Conservation (phyloP, 257 asterid species). For the Solanum chiquidenum region DNA sequence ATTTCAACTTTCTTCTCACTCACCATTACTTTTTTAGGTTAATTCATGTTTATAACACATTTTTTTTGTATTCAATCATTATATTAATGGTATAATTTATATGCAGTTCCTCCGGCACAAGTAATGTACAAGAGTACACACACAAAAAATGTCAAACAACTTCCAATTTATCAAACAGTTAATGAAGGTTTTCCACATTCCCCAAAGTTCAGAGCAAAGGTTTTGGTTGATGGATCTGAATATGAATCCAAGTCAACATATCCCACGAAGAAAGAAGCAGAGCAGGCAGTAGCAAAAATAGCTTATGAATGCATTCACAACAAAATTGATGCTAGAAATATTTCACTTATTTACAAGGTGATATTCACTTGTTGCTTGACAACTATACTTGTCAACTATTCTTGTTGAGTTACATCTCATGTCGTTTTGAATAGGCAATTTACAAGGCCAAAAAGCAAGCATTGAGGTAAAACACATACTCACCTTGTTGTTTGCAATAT, state of each 20-base stretch:
- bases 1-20: not conserved
- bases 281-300: conserved; percentile 16
- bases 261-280: conserved; percentile 2
- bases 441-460: not conserved
- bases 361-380: not conserved
- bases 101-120: not conserved
- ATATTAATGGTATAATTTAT: not conserved
- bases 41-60: not conserved
- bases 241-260: conserved; percentile 2
- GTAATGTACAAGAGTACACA: conserved; percentile 8
- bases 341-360: conserved; percentile 7
- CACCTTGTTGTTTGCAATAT: not conserved
- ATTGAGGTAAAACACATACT: not conserved
- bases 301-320: conserved; percentile 7
- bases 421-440: not conserved
- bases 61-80: not conserved
- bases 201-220: conserved; percentile 11
- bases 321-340: not conserved
- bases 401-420: not conserved
- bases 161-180: conserved; percentile 2
- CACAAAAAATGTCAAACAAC: conserved; percentile 6
- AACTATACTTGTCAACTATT: not conserved
- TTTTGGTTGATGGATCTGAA: not conserved
- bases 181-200: conserved; percentile 16
- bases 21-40: not conserved